Conservation (phyloP, 2,329 filamentous ascomycete genomes). For the Pyrenophora teres region DNA sequence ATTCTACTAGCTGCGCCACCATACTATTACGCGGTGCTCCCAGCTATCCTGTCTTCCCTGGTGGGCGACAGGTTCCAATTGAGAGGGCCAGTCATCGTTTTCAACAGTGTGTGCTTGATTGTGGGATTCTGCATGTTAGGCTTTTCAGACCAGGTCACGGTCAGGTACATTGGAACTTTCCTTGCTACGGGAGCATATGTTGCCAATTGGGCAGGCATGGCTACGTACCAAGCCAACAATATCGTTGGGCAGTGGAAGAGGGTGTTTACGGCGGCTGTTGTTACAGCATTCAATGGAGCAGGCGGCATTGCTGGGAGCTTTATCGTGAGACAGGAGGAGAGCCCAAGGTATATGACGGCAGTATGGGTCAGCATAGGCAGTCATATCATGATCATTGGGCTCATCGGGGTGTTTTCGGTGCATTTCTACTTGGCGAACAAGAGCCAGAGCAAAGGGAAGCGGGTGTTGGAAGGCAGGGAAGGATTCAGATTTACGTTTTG, state of each 20-base stretch:
- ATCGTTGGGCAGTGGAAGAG: slow-evolving; percentile 64
- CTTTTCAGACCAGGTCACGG: slow-evolving; percentile 62
- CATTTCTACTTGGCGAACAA: slow-evolving; percentile 61
- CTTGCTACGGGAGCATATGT: slow-evolving; percentile 71
- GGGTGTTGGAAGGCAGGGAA: slow-evolving; percentile 56
- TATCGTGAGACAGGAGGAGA: slow-evolving; percentile 65
- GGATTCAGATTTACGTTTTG: slow-evolving; percentile 54
- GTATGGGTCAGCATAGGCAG: slow-evolving; percentile 69
- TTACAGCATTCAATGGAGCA: slow-evolving; percentile 65
- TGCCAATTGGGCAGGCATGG: slow-evolving; percentile 70
- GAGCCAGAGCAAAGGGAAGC: slow-evolving; percentile 53
- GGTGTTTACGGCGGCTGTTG: slow-evolving; percentile 63
- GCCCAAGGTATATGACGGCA: slow-evolving; percentile 66
- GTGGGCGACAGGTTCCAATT: slow-evolving; percentile 65
- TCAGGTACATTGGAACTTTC: slow-evolving; percentile 68
- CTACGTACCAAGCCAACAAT: slow-evolving; percentile 58
- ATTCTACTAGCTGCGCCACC: slow-evolving; percentile 70
- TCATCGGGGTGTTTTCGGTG: slow-evolving; percentile 58
- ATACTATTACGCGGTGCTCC: slow-evolving; percentile 69
- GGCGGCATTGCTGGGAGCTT: slow-evolving; percentile 69
- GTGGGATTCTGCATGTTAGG: slow-evolving; percentile 69
- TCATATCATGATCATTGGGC: slow-evolving; percentile 62
- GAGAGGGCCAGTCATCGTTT: slow-evolving; percentile 66
- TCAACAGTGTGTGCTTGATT: slow-evolving; percentile 67
- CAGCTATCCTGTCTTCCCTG: slow-evolving; percentile 65